These are phyloP conservation scores for Cystobasidium ongulense DNA, from an alignment of 768 basidiomycete genomes.

Conservation along the genomic window DNA sequence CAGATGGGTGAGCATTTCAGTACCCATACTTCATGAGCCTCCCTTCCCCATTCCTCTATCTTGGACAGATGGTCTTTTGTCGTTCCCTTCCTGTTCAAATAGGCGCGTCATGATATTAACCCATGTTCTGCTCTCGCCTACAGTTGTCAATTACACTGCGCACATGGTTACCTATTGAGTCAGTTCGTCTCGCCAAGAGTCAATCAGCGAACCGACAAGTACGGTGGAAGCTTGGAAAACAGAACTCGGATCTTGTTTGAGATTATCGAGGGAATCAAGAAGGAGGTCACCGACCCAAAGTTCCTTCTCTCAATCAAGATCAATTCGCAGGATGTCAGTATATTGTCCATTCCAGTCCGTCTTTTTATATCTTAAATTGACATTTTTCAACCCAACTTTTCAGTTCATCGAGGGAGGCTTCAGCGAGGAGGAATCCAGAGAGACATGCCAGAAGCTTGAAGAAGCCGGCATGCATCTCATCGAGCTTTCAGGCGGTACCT, in stretches of 20 bases:
- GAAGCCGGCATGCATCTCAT: slow-evolving; percentile 47
- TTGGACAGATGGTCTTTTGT: no score
- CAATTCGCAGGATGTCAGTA: slow-evolving; percentile 36
- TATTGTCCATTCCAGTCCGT: background rate
- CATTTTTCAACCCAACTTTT: background rate
- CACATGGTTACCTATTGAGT: slow-evolving; percentile 42
- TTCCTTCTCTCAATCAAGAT: slow-evolving; percentile 40
- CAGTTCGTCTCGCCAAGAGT: slow-evolving; percentile 45
- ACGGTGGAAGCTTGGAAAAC: slow-evolving; percentile 46
- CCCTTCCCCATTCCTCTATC: background rate
- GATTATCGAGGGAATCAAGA: slow-evolving; percentile 43
- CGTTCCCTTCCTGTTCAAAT: no score
- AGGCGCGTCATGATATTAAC: no score
- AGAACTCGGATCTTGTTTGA: slow-evolving; percentile 45
- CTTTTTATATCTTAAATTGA: background rate
- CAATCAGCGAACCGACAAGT: slow-evolving; percentile 47
- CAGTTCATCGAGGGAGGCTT: slow-evolving; percentile 44
- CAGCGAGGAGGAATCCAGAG: slow-evolving; percentile 44
- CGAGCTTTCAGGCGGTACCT: slow-evolving; percentile 45
- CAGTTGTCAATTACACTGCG: slow-evolving; percentile 27
- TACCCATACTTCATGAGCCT: slow-evolving; percentile 22
- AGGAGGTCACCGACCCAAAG: slow-evolving; percentile 28
- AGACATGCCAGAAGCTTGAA: slow-evolving; percentile 45
- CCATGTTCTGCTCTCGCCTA: background rate
- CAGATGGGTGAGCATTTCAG: slow-evolving; percentile 59